Conservation (phyloP, 176 grass and related monocot genomes). For the Cymbopogon citratus region DNA sequence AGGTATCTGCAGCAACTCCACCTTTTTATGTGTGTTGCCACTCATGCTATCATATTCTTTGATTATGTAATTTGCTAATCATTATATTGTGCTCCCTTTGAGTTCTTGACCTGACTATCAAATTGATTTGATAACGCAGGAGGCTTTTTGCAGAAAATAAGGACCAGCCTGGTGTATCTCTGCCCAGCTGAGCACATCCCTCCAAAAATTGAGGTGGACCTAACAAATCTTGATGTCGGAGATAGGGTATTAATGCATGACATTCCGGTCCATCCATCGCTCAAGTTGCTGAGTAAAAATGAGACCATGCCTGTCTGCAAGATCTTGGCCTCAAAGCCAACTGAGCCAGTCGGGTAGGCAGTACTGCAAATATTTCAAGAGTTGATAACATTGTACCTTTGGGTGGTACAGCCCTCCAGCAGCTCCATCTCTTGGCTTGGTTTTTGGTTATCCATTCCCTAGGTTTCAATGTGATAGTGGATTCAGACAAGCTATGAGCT, state of each 20-base stretch:
- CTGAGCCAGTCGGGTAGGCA: slow-evolving; percentile 36
- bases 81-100: not conserved
- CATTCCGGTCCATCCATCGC: slow-evolving; percentile 44
- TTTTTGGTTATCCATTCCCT: slow-evolving; percentile 9
- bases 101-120: slow-evolving; percentile 15
- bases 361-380: not conserved
- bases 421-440: not conserved
- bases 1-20: not conserved
- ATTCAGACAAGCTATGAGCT: slow-evolving; percentile 3
- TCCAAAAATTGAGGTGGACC: slow-evolving; percentile 90
- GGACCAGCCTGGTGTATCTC: slow-evolving; percentile 53
- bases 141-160: slow-evolving; percentile 84
- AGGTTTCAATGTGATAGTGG: slow-evolving; percentile 10
- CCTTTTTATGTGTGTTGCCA: not conserved
- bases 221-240: slow-evolving; percentile 77
- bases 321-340: slow-evolving; percentile 62
- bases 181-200: slow-evolving; percentile 83
- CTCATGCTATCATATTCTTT: slow-evolving; percentile 13
- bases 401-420: slow-evolving; percentile 5
- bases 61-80: not conserved
- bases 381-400: slow-evolving; percentile 12
- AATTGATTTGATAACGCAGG: slow-evolving; percentile 45
- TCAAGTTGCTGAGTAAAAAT: slow-evolving; percentile 75
- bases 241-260: slow-evolving; percentile 72
- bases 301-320: slow-evolving; percentile 65